Evolutionary conservation across 257 asterid species (phyloP).

Genomic region (Coffea canephora): DNA sequence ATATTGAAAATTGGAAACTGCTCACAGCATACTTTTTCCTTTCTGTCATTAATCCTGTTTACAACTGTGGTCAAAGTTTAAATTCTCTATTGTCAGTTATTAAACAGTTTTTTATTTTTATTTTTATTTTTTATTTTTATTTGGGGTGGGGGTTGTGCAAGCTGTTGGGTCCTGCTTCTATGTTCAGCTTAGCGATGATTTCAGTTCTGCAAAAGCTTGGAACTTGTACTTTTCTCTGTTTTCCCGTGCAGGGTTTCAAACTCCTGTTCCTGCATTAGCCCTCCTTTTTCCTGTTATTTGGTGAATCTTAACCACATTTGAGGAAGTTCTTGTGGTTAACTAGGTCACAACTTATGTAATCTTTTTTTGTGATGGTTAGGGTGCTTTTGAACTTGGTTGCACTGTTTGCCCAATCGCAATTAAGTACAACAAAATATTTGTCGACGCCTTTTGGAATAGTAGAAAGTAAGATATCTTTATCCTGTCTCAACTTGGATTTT

Average conservation of each 20-base stretch:
- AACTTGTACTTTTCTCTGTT: neutral
- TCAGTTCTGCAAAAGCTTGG: neutral
- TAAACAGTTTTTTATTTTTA: neutral
- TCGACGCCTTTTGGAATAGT: slow-evolving; percentile 99
- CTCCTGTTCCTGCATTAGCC: too few species aligned
- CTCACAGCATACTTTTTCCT: neutral
- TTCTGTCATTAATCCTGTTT: neutral
- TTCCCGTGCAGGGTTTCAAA: neutral
- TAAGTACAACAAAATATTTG: slow-evolving; percentile 96
- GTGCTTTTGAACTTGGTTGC: slow-evolving; percentile 93
- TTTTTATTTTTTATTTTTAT: neutral
- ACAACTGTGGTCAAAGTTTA: neutral
- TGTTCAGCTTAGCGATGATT: neutral
- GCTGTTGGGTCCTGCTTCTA: neutral
- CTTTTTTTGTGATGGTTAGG: slow-evolving; percentile 47
- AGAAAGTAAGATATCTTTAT: slow-evolving; percentile 45
- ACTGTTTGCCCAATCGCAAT: slow-evolving; percentile 97
- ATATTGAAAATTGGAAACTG: neutral
- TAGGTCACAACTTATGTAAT: neutral
- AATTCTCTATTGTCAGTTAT: neutral
- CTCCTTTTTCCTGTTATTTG: neutral
- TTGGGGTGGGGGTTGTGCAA: neutral
- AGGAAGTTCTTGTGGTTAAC: neutral
- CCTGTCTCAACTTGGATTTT: neutral
- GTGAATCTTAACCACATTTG: neutral